Evolutionary conservation across 805 yeast genomes (phyloP).

Genomic region (Metschnikowia continentalis): DNA sequence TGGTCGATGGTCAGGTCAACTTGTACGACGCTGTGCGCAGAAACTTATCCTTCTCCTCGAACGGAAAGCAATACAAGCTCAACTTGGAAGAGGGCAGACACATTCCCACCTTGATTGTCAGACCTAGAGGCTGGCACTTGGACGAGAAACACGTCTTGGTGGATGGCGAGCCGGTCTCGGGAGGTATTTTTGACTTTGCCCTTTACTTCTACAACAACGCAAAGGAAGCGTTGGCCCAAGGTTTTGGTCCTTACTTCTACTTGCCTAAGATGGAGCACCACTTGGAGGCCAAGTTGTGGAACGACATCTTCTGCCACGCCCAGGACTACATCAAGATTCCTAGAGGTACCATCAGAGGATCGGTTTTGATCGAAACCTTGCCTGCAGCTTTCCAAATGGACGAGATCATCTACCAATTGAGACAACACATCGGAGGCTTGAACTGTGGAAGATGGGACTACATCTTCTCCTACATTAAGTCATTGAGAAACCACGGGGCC

Average conservation of each 20-base stretch:
- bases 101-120: constrained; percentile 72
- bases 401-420: constrained; percentile 71
- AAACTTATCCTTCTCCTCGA: constrained; percentile 43
- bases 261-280: constrained; percentile 86
- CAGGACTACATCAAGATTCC: constrained; percentile 67
- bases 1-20: constrained; percentile 78
- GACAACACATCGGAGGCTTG: constrained; percentile 74
- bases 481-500: constrained; percentile 63
- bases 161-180: constrained; percentile 74
- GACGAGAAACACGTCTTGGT: constrained; percentile 66
- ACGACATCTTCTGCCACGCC: constrained; percentile 70
- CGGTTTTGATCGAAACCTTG: constrained; percentile 76
- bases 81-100: constrained; percentile 48
- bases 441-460: constrained; percentile 92
- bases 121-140: constrained; percentile 91
- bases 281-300: constrained; percentile 79
- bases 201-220: constrained; percentile 76
- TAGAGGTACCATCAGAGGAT: constrained; percentile 77
- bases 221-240: constrained; percentile 52
- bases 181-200: constrained; percentile 77
- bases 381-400: constrained; percentile 88
- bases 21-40: constrained; percentile 72
- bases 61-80: constrained; percentile 43
- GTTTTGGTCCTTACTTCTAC: constrained; percentile 78
- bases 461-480: constrained; percentile 75